Evolutionary conservation across 2,329 filamentous ascomycete genomes (phyloP).

Genomic region (Emergomyces orientalis): DNA sequence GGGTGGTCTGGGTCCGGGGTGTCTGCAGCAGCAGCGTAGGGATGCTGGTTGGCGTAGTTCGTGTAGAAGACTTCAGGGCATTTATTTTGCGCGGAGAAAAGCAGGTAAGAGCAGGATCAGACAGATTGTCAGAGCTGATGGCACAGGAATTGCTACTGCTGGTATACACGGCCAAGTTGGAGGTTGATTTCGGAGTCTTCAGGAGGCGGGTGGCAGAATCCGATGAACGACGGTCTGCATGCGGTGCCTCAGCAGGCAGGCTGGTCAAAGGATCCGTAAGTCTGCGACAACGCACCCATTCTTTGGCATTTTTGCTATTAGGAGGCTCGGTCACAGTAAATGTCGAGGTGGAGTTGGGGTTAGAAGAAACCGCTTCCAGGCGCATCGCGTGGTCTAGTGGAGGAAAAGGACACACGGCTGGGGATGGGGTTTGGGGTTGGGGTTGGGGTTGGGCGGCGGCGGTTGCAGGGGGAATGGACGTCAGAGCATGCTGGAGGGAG

Average conservation of each 20-base stretch:
- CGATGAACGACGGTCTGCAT: slow-evolving; percentile 14
- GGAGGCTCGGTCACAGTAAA: neutral
- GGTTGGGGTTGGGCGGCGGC: neutral
- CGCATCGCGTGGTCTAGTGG: slow-evolving; percentile 8
- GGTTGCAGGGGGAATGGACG: neutral
- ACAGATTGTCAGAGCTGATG: slow-evolving; percentile 20
- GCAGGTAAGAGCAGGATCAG: slow-evolving; percentile 21
- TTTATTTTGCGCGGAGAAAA: slow-evolving; percentile 22
- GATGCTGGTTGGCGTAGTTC: slow-evolving; percentile 6
- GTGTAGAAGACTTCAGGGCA: slow-evolving; percentile 13
- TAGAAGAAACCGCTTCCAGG: slow-evolving; percentile 6
- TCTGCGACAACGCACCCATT: slow-evolving; percentile 6
- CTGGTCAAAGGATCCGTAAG: slow-evolving; percentile 8
- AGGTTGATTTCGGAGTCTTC: slow-evolving; percentile 8
- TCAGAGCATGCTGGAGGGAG: slow-evolving; percentile 1
- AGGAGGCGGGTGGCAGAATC: slow-evolving; percentile 6
- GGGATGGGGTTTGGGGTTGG: neutral
- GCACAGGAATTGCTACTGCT: slow-evolving; percentile 13
- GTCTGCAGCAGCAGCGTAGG: slow-evolving; percentile 14
- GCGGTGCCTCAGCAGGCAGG: slow-evolving; percentile 10
- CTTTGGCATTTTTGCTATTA: neutral
- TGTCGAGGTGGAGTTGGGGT: slow-evolving; percentile 6
- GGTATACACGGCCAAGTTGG: slow-evolving; percentile 8
- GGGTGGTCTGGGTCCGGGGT: slow-evolving; percentile 21
- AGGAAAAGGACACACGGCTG: neutral